phyloP scores from a whole-genome alignment of 1,284 basidiomycete species.

The Leccinum fallax region DNA sequence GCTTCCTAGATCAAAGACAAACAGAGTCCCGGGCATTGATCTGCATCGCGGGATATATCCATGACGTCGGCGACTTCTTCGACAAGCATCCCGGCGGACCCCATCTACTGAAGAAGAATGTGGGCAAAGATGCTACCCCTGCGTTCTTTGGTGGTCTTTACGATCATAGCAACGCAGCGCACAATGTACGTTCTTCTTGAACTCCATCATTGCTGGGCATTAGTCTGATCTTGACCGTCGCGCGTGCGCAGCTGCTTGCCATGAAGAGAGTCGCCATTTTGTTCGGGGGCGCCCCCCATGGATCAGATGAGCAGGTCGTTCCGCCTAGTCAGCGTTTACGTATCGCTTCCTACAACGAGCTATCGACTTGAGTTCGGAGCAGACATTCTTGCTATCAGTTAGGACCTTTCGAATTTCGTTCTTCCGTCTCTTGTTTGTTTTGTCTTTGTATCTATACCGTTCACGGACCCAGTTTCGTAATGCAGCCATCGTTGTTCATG shows the following conservation, averaged over 20 bases:
- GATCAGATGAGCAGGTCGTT: conserved; percentile 57
- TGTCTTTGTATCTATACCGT: not conserved
- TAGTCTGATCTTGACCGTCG: conserved; percentile 16
- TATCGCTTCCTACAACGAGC: conserved; percentile 48
- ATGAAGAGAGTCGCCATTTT: conserved; percentile 89
- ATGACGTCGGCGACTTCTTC: conserved; percentile 79
- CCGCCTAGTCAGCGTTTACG: conserved; percentile 65
- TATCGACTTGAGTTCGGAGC: not conserved
- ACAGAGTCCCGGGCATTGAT: conserved; percentile 73
- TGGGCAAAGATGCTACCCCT: conserved; percentile 82
- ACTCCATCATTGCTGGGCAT: not conserved
- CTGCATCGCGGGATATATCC: conserved; percentile 84
- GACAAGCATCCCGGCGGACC: conserved; percentile 84
- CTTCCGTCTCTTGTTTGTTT: not conserved
- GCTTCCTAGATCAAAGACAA: conserved; percentile 65
- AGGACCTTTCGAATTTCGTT: conserved; percentile 1
- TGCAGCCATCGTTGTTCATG: no score
- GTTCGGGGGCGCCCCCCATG: conserved; percentile 65
- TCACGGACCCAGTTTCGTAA: not conserved
- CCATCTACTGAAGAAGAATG: conserved; percentile 64
- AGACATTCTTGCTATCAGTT: not conserved
- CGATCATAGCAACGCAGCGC: conserved; percentile 87
- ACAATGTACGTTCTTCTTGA: conserved; percentile 58
- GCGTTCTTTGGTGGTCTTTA: conserved; percentile 93
- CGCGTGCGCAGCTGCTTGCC: conserved; percentile 56